Conservation (phyloP, 805 yeast genomes). For the Pichia exigua region DNA sequence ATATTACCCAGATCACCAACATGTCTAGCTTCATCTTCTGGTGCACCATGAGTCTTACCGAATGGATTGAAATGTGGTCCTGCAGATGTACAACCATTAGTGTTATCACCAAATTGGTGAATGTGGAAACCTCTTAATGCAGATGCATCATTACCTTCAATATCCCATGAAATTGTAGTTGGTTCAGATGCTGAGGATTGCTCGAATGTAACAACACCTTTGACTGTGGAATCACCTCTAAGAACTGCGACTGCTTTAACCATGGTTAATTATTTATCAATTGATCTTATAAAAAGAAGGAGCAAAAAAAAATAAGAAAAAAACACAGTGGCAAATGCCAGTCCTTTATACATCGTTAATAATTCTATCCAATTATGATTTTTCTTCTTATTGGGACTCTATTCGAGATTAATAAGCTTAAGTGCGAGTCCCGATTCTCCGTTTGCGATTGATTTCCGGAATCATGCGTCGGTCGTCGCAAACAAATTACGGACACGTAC, state of each 20-base stretch:
- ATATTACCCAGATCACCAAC: conserved; percentile 97
- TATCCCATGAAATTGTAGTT: conserved; percentile 82
- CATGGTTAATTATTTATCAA: neutral
- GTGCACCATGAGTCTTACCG: conserved; percentile 85
- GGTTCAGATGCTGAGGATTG: conserved; percentile 74
- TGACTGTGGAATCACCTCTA: conserved; percentile 88
- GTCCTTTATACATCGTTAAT: neutral
- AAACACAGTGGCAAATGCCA: neutral
- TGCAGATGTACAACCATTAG: conserved; percentile 98
- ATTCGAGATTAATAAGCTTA: neutral
- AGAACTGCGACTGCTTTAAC: conserved; percentile 71
- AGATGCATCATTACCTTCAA: conserved; percentile 80
- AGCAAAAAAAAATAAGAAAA: neutral
- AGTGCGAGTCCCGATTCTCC: neutral
- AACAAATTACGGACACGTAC: neutral
- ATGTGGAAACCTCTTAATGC: conserved; percentile 96
- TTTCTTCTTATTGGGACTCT: neutral
- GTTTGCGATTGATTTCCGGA: too few species aligned
- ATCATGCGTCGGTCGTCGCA: neutral
- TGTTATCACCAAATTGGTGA: conserved; percentile 97
- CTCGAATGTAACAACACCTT: conserved; percentile 82
- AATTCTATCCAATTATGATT: neutral
- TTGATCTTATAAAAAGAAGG: neutral
- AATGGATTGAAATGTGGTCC: conserved; percentile 97
- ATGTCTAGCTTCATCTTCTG: conserved; percentile 73